Conservation (phyloP, 352 stramenopile species). For the Pythium diclinum region DNA sequence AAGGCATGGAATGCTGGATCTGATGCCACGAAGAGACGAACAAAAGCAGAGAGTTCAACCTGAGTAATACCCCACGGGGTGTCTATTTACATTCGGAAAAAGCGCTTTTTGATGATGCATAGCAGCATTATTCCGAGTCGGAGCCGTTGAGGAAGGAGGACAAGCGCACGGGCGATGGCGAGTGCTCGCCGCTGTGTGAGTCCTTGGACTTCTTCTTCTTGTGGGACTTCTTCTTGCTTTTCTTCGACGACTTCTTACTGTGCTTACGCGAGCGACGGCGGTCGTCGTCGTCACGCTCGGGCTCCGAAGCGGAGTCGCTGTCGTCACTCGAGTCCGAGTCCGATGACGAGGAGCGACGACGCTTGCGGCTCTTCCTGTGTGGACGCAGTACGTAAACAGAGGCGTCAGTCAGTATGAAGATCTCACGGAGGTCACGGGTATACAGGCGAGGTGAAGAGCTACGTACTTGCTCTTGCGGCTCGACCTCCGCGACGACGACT, state of each 20-base stretch:
- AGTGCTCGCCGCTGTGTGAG: conserved; percentile 41
- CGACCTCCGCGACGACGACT: conserved; percentile 48
- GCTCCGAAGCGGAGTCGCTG: conserved; percentile 18
- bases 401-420: neutral
- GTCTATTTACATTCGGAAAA: neutral
- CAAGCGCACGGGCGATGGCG: conserved; percentile 69
- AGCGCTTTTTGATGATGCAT: neutral
- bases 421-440: neutral
- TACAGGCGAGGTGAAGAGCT: no score
- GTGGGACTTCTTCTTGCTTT: conserved; percentile 38
- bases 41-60: neutral
- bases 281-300: conserved; percentile 21
- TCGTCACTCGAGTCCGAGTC: conserved; percentile 41
- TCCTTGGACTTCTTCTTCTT: conserved; percentile 46
- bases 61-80: neutral
- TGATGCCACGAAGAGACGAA: conserved; percentile 1
- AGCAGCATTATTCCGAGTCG: conserved; percentile 30
- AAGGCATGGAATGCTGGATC: neutral
- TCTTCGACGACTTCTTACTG: conserved; percentile 34
- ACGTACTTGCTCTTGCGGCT: conserved; percentile 77
- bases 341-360: conserved; percentile 43
- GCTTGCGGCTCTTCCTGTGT: conserved; percentile 47
- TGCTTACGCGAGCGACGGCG: conserved; percentile 28
- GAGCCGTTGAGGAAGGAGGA: conserved; percentile 90
- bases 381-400: conserved; percentile 15